Evolutionary conservation across 129 eudicot species (phyloP).

Genomic region (Escallonia herrerae): DNA sequence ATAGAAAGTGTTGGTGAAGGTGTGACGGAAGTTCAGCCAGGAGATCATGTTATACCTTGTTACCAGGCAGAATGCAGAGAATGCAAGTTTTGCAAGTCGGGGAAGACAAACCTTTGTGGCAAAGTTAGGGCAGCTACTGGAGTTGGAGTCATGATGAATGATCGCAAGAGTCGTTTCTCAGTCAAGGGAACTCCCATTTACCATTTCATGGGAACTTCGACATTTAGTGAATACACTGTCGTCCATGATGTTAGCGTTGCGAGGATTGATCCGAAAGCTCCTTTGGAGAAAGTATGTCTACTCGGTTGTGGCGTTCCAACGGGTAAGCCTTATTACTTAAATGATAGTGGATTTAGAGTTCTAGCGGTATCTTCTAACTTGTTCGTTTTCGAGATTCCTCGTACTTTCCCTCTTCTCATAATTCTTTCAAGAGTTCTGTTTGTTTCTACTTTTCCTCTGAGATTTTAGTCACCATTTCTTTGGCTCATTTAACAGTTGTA

Average conservation of each 20-base stretch:
- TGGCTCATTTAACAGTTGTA: no score
- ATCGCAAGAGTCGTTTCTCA: slow-evolving; percentile 92
- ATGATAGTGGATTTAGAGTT: not conserved
- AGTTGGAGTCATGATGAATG: slow-evolving; percentile 95
- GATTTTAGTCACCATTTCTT: no score
- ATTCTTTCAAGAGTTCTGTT: no score
- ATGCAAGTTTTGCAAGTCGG: slow-evolving; percentile 95
- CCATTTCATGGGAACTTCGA: slow-evolving; percentile 99
- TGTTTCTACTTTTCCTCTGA: no score
- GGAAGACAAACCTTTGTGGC: slow-evolving; percentile 98
- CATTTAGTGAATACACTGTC: slow-evolving; percentile 97
- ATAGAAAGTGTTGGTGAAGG: slow-evolving; percentile 99
- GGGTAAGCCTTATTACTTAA: slow-evolving; percentile 27
- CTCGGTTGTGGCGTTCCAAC: slow-evolving; percentile 97
- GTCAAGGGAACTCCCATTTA: slow-evolving; percentile 86
- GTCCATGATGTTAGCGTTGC: slow-evolving; percentile 99
- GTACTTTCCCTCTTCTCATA: no score
- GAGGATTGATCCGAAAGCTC: slow-evolving; percentile 85
- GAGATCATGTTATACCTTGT: slow-evolving; percentile 99
- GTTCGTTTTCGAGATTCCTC: not conserved
- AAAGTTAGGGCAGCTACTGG: slow-evolving; percentile 98
- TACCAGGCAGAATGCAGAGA: slow-evolving; percentile 98
- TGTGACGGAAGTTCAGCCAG: slow-evolving; percentile 91
- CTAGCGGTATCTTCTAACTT: no score
- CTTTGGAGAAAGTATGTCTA: slow-evolving; percentile 93